phyloP scores from a whole-genome alignment of 768 basidiomycete species.

The Auricularia cornea region DNA sequence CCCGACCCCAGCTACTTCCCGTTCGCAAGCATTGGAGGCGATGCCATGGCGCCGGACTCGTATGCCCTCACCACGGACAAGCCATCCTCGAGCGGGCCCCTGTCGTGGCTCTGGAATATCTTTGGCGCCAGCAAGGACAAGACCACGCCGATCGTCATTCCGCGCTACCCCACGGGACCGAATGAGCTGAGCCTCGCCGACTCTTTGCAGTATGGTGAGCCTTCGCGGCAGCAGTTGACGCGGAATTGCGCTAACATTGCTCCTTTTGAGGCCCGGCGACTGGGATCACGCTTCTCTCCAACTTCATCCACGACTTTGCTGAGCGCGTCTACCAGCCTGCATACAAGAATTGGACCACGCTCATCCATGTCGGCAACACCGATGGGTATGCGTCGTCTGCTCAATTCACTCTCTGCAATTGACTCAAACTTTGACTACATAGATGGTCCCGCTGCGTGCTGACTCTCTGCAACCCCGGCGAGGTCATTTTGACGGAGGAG shows the following conservation, averaged over 20 bases:
- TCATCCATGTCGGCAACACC: slow-evolving; percentile 62
- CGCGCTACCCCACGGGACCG: slow-evolving; percentile 45
- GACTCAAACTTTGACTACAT: slow-evolving; percentile 10
- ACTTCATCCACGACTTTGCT: slow-evolving; percentile 51
- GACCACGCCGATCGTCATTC: slow-evolving; percentile 44
- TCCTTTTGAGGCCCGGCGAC: slow-evolving; percentile 25
- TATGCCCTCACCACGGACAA: slow-evolving; percentile 32
- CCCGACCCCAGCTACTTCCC: slow-evolving; percentile 66
- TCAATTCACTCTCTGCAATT: not conserved
- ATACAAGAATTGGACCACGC: slow-evolving; percentile 49
- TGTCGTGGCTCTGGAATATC: slow-evolving; percentile 55
- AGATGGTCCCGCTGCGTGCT: slow-evolving; percentile 48
- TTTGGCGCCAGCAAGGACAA: slow-evolving; percentile 36
- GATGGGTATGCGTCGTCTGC: slow-evolving; percentile 37
- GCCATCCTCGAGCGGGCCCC: slow-evolving; percentile 19
- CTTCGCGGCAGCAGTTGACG: slow-evolving; percentile 2
- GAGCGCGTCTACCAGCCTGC: slow-evolving; percentile 41
- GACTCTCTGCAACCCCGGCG: slow-evolving; percentile 61
- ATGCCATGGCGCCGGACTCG: slow-evolving; percentile 41
- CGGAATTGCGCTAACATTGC: not conserved
- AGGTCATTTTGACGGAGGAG: slow-evolving; percentile 50
- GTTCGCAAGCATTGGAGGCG: slow-evolving; percentile 50
- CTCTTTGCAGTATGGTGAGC: slow-evolving; percentile 61
- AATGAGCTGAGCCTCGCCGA: slow-evolving; percentile 49
- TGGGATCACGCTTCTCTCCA: slow-evolving; percentile 50